Base-by-base conservation (phyloP, 2,329 filamentous ascomycete species). In the Colletotrichum scovillei region DNA sequence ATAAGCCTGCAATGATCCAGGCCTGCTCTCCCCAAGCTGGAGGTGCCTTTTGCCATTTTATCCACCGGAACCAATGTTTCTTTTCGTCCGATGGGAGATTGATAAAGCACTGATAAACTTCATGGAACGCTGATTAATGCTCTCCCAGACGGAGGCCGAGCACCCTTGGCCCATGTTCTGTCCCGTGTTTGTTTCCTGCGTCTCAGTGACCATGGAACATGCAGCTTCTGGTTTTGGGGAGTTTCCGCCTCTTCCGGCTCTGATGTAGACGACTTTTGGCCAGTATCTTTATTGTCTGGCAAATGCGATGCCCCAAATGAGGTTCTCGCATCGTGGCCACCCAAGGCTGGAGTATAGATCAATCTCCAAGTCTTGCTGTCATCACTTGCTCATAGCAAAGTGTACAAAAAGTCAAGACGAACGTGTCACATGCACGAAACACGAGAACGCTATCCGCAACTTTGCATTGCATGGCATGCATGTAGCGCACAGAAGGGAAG, bases 161-260 rank as follows among this genome's bases (percentile, higher is more conserved):
- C 58, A 60, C 46, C 35, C 57, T 24, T 24, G 64, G 22, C 53
- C 66, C 12, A 42, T n/a, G 32, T 30, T 35, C 42, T 58, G 30
- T 42, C 46, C 70, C 66, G 38, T 59, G 66, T 60, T 53, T 38
- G 22, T 28, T 68, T 42, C 64, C 6, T 26, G 57, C 55, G 52
- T 67, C 12, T 35, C 53, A 26, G 12, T 49, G 22, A n/a, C 26
- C 26, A 26, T 26, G 26, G 26, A 26, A 26, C 53, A 32, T 59
- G 53, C 66, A 57, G 59, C 67, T 26, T 26, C 26, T 26, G 26
- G 26, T 26, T 4, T 26, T 4, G 26, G 26, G 26, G 26, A 26
- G 26, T 26, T 26, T 26, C 26, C 26, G 26, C 38, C 14, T 69
- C 69, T 63, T 72, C 69, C 58, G 32, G 5, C 26, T n/a, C 42